A percentile compares a stretch with the other conserved stretches of the same genome.
Evolutionary conservation across 2,329 filamentous ascomycete species (phyloP).

Genomic region (Plenodomus lindquistii): DNA sequence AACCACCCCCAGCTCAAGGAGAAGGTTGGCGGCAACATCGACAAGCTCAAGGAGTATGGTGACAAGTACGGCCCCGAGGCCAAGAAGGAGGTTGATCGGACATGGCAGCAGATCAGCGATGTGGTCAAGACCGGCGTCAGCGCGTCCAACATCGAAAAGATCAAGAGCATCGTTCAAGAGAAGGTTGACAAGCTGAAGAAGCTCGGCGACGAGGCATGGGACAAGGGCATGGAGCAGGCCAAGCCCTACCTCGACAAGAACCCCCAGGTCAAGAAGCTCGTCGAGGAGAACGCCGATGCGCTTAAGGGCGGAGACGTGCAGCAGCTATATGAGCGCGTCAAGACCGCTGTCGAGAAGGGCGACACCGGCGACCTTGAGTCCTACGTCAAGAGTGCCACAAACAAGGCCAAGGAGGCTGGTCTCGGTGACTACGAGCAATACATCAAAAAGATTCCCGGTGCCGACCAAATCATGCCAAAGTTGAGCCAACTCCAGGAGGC

Average conservation of each 20-base stretch:
- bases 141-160: constrained; percentile 57
- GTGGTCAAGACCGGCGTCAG: constrained; percentile 66
- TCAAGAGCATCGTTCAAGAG: constrained; percentile 67
- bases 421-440: constrained; percentile 62
- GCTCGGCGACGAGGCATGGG: constrained; percentile 72
- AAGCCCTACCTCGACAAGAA: constrained; percentile 76
- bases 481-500: constrained; percentile 66
- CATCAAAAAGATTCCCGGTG: constrained; percentile 67
- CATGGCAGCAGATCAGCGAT: constrained; percentile 68
- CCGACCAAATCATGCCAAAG: constrained; percentile 67
- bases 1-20: constrained; percentile 76
- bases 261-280: constrained; percentile 71
- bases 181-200: constrained; percentile 69
- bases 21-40: constrained; percentile 68
- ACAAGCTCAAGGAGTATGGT: constrained; percentile 70
- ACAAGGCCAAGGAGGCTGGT: constrained; percentile 61
- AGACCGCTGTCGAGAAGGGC: constrained; percentile 64
- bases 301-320: constrained; percentile 69
- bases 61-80: constrained; percentile 74
- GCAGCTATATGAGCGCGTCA: constrained; percentile 66
- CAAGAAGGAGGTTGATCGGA: constrained; percentile 75
- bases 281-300: constrained; percentile 70
- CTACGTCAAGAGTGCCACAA: constrained; percentile 62
- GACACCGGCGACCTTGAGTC: constrained; percentile 62
- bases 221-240: constrained; percentile 70